Evolutionary conservation across 2,329 filamentous ascomycete genomes (phyloP).

Genomic region (Neofusicoccum laricinum): DNA sequence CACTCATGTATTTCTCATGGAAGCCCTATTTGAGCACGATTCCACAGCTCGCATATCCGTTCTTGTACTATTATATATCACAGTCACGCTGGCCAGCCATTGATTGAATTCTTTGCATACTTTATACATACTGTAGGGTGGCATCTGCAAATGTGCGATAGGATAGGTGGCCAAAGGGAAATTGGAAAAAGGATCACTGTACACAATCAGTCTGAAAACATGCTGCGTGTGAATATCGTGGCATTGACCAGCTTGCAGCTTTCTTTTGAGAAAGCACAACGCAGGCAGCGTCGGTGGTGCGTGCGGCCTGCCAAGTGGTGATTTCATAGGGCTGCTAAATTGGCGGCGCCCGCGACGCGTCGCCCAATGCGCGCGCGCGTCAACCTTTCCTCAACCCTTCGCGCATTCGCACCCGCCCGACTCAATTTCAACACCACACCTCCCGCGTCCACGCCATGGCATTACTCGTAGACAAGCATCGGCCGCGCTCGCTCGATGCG

Average conservation of each 20-base stretch:
- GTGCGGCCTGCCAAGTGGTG: no score
- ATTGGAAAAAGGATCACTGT: neutral
- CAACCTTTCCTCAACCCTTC: neutral
- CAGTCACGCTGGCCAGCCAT: neutral
- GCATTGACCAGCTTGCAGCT: neutral
- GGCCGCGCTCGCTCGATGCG: constrained; percentile 69
- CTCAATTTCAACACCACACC: neutral
- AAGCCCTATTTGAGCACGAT: neutral
- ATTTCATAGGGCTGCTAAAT: constrained; percentile 1
- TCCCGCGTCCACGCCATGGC: constrained; percentile 47
- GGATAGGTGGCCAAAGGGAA: neutral
- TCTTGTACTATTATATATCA: constrained; percentile 12
- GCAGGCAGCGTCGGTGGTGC: no score
- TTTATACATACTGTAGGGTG: neutral
- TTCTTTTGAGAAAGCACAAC: neutral
- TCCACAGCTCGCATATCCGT: neutral
- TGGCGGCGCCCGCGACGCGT: constrained; percentile 9
- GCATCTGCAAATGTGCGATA: neutral
- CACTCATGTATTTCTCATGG: neutral
- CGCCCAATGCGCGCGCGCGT: neutral
- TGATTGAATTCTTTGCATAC: constrained; percentile 3
- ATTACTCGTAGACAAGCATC: constrained; percentile 63
- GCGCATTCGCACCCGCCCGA: neutral
- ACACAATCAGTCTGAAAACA: neutral
- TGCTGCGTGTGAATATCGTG: neutral